Conservation (phyloP, 148 eudicot genomes). For the Dianthus caryophyllus region DNA sequence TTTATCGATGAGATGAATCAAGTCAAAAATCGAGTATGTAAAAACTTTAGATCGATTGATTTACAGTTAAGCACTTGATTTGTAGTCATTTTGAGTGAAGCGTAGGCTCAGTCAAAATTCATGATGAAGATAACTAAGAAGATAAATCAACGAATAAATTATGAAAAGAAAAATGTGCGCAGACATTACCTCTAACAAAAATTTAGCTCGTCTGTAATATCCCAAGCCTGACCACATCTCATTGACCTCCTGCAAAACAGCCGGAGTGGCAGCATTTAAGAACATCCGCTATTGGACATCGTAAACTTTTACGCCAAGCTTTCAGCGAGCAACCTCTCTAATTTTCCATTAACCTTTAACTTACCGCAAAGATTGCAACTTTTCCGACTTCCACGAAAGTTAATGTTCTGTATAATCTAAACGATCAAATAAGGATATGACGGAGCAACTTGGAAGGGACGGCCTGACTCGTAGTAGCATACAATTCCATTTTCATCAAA, state of each 20-base stretch:
- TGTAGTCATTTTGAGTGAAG: background rate
- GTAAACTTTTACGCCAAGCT: background rate
- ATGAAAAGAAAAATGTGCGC: background rate
- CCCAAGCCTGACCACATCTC: constrained; percentile 99
- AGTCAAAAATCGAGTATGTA: too few relatives aligned
- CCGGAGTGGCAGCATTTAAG: background rate
- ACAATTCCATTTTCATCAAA: constrained; percentile 1
- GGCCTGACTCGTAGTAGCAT: background rate
- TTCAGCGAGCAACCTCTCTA: background rate
- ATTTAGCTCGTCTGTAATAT: constrained; percentile 84
- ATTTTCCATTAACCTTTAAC: background rate
- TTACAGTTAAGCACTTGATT: background rate
- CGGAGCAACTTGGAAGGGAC: background rate
- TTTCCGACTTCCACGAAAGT: background rate
- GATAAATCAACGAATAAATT: background rate
- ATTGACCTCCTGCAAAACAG: constrained; percentile 78
- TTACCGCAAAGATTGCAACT: background rate
- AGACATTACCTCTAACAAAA: constrained; percentile 65
- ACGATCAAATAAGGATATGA: background rate
- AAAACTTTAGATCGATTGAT: too few relatives aligned
- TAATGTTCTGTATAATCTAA: background rate
- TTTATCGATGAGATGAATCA: too few relatives aligned
- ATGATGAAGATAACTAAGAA: background rate
- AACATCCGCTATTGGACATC: too few relatives aligned
- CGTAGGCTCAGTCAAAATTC: background rate